Percentiles rank a stretch among this genome's conserved stretches.
These are phyloP conservation scores for Rhododendron henanense DNA, from an alignment of 148 eudicot species.

Conservation along the genomic window DNA sequence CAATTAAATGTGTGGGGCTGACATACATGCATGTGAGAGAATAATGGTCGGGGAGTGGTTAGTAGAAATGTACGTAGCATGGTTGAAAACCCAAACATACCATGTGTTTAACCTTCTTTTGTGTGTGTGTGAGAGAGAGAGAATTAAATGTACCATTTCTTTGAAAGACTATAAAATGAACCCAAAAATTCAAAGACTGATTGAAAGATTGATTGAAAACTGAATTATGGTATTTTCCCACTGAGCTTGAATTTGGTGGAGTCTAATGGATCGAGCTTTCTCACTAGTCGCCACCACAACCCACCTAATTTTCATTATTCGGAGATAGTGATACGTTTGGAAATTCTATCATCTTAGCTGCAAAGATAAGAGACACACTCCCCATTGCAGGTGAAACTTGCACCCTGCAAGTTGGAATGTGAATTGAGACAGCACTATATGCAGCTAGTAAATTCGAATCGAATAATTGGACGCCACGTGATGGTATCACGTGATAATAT, in stretches of 20 bases:
- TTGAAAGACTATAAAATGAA: neutral
- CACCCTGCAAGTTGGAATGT: neutral
- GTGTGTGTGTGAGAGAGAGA: neutral
- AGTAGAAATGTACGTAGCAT: no score
- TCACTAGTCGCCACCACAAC: neutral
- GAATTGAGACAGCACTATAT: neutral
- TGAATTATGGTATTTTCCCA: constrained; percentile 7
- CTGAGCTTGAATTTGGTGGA: neutral
- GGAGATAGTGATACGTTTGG: neutral
- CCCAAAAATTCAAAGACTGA: neutral
- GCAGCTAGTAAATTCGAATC: neutral
- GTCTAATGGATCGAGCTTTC: neutral
- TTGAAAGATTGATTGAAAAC: constrained; percentile 4
- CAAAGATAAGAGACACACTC: neutral
- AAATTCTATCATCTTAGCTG: neutral
- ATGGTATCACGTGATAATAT: no score
- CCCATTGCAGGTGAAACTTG: neutral
- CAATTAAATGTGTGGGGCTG: no score
- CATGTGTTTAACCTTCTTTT: neutral
- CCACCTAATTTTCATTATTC: neutral
- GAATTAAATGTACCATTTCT: neutral
- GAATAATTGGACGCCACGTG: neutral
- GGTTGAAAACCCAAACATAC: neutral
- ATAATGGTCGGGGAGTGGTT: no score
- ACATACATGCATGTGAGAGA: no score